phyloP scores from a whole-genome alignment of 2,329 filamentous ascomycete genomes.

The Colletotrichum truncatum region DNA sequence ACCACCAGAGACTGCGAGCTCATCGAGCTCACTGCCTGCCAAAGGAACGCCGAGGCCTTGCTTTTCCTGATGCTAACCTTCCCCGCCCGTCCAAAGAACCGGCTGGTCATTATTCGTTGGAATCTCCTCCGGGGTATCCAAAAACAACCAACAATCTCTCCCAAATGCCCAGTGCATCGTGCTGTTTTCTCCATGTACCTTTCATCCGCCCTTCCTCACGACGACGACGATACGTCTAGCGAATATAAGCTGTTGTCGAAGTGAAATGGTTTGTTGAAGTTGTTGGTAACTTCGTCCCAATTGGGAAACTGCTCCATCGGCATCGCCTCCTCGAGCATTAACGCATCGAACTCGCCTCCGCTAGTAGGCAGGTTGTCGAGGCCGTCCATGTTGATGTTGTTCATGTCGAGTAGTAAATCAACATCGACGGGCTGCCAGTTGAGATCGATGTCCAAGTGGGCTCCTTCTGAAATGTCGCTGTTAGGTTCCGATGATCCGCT shows the following conservation, averaged over 20 bases:
- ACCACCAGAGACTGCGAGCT: neutral
- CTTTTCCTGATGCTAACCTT: constrained; percentile 25
- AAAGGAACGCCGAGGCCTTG: constrained; percentile 26
- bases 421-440: constrained; percentile 60
- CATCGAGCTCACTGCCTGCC: neutral
- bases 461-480: constrained; percentile 68
- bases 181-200: neutral
- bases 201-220: neutral
- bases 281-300: constrained; percentile 61
- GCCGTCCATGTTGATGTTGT: constrained; percentile 43
- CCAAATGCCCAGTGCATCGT: neutral
- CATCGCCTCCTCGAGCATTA: constrained; percentile 28
- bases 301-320: constrained; percentile 33
- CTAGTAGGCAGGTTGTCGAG: constrained; percentile 32
- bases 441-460: constrained; percentile 61
- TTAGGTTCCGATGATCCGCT: constrained; percentile 67
- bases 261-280: constrained; percentile 63
- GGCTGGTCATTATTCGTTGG: constrained; percentile 24
- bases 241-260: constrained; percentile 55
- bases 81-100: constrained; percentile 12
- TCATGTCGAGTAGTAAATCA: constrained; percentile 54
- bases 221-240: constrained; percentile 38
- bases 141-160: neutral
- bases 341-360: constrained; percentile 34
- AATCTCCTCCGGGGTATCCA: constrained; percentile 23